phyloP scores from a whole-genome alignment of 345 rosid species.

The Odontarrhena argentea region DNA sequence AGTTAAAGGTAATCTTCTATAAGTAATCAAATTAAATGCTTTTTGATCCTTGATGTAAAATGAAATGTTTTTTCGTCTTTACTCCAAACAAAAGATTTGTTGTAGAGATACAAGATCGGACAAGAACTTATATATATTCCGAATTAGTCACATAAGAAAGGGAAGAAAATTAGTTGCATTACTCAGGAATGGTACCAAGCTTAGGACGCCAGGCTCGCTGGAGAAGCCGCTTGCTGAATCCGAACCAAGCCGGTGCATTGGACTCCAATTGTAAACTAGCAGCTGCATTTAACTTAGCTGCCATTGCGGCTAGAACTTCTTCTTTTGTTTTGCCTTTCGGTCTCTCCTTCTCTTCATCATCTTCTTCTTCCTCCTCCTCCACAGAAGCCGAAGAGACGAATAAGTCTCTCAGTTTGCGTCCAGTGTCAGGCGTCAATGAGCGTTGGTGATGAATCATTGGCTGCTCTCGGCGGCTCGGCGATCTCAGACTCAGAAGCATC shows the following conservation, averaged over 20 bases:
- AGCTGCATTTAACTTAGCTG: slow-evolving; percentile 31
- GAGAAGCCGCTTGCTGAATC: slow-evolving; percentile 60
- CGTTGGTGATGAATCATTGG: slow-evolving; percentile 27
- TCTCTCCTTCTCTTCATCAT: slow-evolving; percentile 1
- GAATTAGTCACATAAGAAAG: slow-evolving; percentile 10
- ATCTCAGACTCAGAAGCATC: slow-evolving; percentile 65
- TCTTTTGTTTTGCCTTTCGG: slow-evolving; percentile 36
- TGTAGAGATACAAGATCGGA: slow-evolving; percentile 1
- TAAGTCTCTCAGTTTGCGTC: slow-evolving; percentile 63
- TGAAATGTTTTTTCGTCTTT: not conserved
- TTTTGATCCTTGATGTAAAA: not conserved
- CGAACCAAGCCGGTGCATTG: slow-evolving; percentile 61
- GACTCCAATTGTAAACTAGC: slow-evolving; percentile 7
- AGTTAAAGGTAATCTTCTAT: no score
- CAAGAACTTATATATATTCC: slow-evolving; percentile 11
- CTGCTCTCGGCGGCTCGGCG: slow-evolving; percentile 42
- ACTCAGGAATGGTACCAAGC: slow-evolving; percentile 67
- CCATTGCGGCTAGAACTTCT: slow-evolving; percentile 40
- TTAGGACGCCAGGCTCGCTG: slow-evolving; percentile 81
- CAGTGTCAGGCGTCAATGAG: slow-evolving; percentile 26
- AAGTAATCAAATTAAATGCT: no score
- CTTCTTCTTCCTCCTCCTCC: slow-evolving; percentile 29
- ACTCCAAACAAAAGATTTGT: slow-evolving; percentile 15
- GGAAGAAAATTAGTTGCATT: slow-evolving; percentile 7
- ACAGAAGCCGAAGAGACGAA: slow-evolving; percentile 55